Percentiles rank a stretch among this genome's conserved stretches.
Conservation (phyloP, 1,284 basidiomycete genomes). For the Ganoderma lingzhi region DNA sequence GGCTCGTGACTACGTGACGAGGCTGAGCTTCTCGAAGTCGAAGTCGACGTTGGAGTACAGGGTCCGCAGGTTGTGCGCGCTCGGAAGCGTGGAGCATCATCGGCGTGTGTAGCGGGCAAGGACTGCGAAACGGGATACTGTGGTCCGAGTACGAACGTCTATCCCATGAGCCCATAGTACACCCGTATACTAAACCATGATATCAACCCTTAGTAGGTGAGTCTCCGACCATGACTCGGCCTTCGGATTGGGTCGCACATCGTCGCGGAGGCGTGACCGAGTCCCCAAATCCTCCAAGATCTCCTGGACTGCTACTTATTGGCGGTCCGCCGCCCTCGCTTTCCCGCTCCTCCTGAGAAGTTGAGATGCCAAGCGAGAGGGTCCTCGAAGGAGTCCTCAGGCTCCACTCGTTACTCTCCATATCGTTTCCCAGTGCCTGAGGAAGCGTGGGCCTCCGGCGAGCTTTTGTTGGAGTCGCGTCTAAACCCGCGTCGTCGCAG, state of each 20-base stretch:
- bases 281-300: constrained; percentile 24
- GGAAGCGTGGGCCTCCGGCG: not conserved
- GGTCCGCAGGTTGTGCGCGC: not conserved
- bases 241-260: constrained; percentile 4
- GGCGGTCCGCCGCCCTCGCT: constrained; percentile 22
- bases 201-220: constrained; percentile 38
- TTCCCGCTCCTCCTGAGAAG: constrained; percentile 26
- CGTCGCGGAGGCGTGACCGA: not conserved
- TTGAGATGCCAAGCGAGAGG: constrained; percentile 39
- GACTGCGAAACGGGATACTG: not conserved
- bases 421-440: constrained; percentile 23
- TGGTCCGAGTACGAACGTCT: not conserved
- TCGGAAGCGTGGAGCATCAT: not conserved
- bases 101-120: not conserved
- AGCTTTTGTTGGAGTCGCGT: constrained; percentile 25
- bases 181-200: not conserved
- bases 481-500: constrained; percentile 16
- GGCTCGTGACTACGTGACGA: constrained; percentile 1
- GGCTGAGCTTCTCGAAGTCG: constrained; percentile 2
- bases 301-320: constrained; percentile 25
- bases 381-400: constrained; percentile 50
- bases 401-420: constrained; percentile 46
- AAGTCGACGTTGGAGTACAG: not conserved
- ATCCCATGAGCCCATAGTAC: not conserved
- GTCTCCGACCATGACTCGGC: constrained; percentile 30